Percentiles rank a stretch among this genome's conserved stretches.
phyloP scores from a whole-genome alignment of 345 rosid species.

The Populus alba region DNA sequence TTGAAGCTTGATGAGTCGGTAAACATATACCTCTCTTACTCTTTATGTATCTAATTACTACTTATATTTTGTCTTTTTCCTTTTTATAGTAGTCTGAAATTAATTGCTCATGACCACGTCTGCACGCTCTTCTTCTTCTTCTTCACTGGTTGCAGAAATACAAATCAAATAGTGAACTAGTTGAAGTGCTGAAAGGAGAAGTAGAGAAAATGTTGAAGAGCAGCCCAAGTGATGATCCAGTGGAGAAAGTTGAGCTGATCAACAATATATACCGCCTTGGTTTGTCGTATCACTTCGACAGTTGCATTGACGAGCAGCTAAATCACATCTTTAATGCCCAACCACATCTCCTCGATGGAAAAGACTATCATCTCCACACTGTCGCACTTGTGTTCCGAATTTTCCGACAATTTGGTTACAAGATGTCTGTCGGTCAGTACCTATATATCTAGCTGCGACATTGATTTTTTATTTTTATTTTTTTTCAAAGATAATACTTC shows the following conservation, averaged over 20 bases:
- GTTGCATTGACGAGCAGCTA: neutral
- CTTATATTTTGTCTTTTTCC: too few relatives aligned
- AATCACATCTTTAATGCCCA: neutral
- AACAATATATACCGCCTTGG: neutral
- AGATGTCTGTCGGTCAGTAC: neutral
- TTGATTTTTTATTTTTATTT: too few relatives aligned
- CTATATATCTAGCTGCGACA: too few relatives aligned
- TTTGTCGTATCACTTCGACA: neutral
- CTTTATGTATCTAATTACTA: too few relatives aligned
- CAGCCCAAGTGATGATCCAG: neutral
- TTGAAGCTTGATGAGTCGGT: too few relatives aligned
- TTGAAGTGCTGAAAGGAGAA: neutral
- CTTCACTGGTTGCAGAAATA: neutral
- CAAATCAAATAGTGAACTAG: neutral
- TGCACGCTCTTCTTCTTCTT: too few relatives aligned
- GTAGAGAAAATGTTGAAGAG: neutral
- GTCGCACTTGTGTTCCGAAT: neutral
- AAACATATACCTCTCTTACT: too few relatives aligned
- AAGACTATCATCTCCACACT: neutral
- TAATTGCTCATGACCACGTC: too few relatives aligned
- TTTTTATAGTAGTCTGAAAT: too few relatives aligned
- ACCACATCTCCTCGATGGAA: neutral
- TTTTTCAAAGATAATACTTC: too few relatives aligned
- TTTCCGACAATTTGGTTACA: neutral
- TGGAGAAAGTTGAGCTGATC: neutral